phyloP scores from a whole-genome alignment of 331 rosid genomes.

The Spiraea crenata region DNA sequence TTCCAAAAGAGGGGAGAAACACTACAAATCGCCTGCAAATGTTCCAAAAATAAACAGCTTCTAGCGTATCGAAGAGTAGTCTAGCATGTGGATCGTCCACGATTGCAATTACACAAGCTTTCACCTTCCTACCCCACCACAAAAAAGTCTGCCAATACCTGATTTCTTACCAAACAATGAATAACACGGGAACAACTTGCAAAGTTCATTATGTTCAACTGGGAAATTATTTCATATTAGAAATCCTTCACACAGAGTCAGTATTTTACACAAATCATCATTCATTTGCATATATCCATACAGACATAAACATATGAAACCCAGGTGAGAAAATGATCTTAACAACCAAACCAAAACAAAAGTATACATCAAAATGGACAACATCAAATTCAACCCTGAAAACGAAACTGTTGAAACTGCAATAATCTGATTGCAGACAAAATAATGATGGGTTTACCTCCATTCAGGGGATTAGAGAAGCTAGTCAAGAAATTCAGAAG shows the following conservation, averaged over 20 bases:
- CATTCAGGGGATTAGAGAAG: slow-evolving; percentile 32
- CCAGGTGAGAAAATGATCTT: slow-evolving; percentile 2
- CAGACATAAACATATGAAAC: neutral
- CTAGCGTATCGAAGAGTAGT: neutral
- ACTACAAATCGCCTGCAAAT: neutral
- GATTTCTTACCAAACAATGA: neutral
- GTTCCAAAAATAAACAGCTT: neutral
- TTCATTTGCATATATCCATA: neutral
- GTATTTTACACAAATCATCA: neutral
- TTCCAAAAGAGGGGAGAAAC: neutral
- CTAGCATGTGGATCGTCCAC: neutral
- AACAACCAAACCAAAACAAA: slow-evolving; percentile 4
- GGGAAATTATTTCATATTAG: neutral
- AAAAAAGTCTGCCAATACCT: neutral
- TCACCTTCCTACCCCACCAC: neutral
- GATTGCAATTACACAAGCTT: neutral
- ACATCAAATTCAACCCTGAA: neutral
- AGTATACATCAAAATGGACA: neutral
- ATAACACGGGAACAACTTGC: neutral
- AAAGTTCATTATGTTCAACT: neutral
- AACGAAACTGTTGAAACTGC: neutral
- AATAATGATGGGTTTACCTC: slow-evolving; percentile 47
- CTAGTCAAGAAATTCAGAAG: slow-evolving; percentile 35
- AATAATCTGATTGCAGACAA: neutral
- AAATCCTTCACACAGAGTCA: neutral